Evolutionary conservation across 495 filamentous ascomycete genomes (phyloP).

Genomic region (Tetracladium setigerum): DNA sequence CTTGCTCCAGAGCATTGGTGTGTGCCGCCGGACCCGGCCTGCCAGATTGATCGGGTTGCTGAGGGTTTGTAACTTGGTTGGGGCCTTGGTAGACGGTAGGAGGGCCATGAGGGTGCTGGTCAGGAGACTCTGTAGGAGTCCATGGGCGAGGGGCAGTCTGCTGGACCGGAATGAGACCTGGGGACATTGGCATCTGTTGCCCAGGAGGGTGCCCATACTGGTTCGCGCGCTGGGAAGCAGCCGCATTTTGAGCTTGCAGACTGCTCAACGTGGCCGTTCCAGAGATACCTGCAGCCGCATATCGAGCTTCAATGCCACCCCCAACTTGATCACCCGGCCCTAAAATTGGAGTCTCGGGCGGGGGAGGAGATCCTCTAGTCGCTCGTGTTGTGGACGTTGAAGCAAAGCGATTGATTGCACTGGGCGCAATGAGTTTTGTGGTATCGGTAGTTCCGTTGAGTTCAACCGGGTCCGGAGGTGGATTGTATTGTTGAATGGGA

Average conservation of each 20-base stretch:
- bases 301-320: slow-evolving; percentile 80
- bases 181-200: slow-evolving; percentile 29
- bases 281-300: slow-evolving; percentile 81
- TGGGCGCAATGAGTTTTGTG: slow-evolving; percentile 15
- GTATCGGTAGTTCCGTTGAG: slow-evolving; percentile 10
- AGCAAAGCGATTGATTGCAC: slow-evolving; percentile 66
- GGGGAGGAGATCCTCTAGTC: slow-evolving; percentile 86
- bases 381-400: slow-evolving; percentile 91
- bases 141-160: slow-evolving; percentile 63
- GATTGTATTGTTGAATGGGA: slow-evolving; percentile 24
- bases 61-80: slow-evolving; percentile 42
- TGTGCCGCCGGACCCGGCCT: slow-evolving; percentile 21
- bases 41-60: slow-evolving; percentile 23
- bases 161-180: slow-evolving; percentile 24
- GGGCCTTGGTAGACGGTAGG: slow-evolving; percentile 88
- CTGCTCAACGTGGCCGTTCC: slow-evolving; percentile 73
- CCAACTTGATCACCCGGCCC: slow-evolving; percentile 60
- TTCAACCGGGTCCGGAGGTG: slow-evolving; percentile 11
- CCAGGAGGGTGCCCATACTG: slow-evolving; percentile 56
- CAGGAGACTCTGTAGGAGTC: slow-evolving; percentile 93
- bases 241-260: slow-evolving; percentile 75
- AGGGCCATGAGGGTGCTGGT: slow-evolving; percentile 81
- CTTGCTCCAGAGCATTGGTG: slow-evolving; percentile 57
- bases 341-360: slow-evolving; percentile 88
- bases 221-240: slow-evolving; percentile 65